Conservation (phyloP, 768 basidiomycete species). For the Dendrothele bispora region DNA sequence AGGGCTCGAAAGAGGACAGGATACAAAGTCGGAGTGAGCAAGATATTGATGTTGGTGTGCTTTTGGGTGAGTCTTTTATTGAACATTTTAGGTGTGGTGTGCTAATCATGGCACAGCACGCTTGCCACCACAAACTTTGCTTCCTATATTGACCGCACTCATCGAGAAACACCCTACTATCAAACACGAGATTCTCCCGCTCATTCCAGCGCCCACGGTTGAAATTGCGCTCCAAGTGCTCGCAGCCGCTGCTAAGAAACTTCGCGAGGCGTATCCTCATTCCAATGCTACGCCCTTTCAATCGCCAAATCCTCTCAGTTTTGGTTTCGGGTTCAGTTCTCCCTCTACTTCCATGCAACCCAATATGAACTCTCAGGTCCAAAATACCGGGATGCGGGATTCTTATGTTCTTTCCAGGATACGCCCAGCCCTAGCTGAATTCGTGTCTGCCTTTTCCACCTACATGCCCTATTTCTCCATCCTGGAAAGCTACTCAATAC, state of each 20-base stretch:
- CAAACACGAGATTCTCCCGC: slow-evolving; percentile 67
- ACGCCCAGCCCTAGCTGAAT: slow-evolving; percentile 73
- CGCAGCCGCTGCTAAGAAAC: slow-evolving; percentile 64
- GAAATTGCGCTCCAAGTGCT: slow-evolving; percentile 73
- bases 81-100: no score
- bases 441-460: slow-evolving; percentile 73
- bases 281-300: slow-evolving; percentile 48
- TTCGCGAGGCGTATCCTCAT: slow-evolving; percentile 84
- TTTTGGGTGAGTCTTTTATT: slow-evolving; percentile 59
- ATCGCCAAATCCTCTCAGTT: slow-evolving; percentile 12
- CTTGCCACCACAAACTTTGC: slow-evolving; percentile 72
- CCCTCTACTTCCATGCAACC: slow-evolving; percentile 15
- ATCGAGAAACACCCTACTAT: slow-evolving; percentile 67
- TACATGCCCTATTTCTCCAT: slow-evolving; percentile 87
- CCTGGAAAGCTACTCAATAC: slow-evolving; percentile 33
- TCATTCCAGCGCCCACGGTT: slow-evolving; percentile 84
- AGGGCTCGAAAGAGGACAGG: slow-evolving; percentile 44
- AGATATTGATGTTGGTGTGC: slow-evolving; percentile 78
- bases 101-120: no score
- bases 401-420: slow-evolving; percentile 77
- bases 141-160: slow-evolving; percentile 72
- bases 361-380: slow-evolving; percentile 24
- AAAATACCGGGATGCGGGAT: slow-evolving; percentile 73
- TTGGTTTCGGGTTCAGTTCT: slow-evolving; percentile 22
- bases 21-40: no score